A percentile compares a stretch with the other conserved stretches of the same genome.
Evolutionary conservation across 73 alveolate genomes (phyloP).

Genomic region (Breviolum minutum): DNA sequence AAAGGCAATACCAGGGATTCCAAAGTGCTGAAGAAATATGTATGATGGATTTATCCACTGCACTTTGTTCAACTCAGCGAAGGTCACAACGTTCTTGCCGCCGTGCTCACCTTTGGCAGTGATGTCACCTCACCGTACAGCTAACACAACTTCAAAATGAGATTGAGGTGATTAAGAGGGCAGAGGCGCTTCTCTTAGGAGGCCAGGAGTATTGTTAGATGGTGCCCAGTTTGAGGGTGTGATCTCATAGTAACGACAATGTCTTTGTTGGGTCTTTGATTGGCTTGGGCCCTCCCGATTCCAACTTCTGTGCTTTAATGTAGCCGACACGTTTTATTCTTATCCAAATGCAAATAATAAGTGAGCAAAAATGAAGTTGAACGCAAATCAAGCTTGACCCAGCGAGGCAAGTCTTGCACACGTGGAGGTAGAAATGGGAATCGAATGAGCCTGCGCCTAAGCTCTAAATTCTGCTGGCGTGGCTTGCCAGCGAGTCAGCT

Average conservation of each 20-base stretch:
- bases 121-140: too few relatives aligned
- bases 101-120: not conserved
- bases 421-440: conserved; percentile 42
- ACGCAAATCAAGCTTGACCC: not conserved
- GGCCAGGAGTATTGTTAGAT: not conserved
- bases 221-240: not conserved
- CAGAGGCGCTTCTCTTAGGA: conserved; percentile 36
- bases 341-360: too few relatives aligned
- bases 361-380: too few relatives aligned
- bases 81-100: conserved; percentile 14
- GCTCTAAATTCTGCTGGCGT: not conserved
- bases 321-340: too few relatives aligned
- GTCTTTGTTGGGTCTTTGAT: too few relatives aligned
- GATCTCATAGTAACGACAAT: too few relatives aligned
- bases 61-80: not conserved
- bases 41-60: not conserved
- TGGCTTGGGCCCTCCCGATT: too few relatives aligned
- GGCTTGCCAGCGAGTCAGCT: not conserved
- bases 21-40: not conserved
- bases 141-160: not conserved
- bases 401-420: not conserved
- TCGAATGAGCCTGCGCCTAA: conserved; percentile 22
- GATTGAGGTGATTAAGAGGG: conserved; percentile 20
- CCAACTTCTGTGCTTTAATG: too few relatives aligned
- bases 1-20: not conserved